phyloP scores from a whole-genome alignment of 371 early-diverging fungal species.

The Funneliformis caledonium region DNA sequence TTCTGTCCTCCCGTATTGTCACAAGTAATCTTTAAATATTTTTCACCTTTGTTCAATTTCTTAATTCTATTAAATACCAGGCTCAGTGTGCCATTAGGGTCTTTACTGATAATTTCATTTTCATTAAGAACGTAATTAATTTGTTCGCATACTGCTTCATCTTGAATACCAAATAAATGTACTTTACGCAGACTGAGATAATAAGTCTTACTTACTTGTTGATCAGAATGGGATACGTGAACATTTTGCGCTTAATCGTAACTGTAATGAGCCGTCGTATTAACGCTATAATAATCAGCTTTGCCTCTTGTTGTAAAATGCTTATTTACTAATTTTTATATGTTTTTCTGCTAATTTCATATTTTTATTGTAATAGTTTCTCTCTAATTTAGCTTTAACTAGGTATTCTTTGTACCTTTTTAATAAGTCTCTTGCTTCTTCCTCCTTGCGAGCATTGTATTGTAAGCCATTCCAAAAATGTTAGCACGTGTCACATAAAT shows the following conservation, averaged over 20 bases:
- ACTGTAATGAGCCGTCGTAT: constrained; percentile 7
- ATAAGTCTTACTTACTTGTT: neutral
- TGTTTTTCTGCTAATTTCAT: neutral
- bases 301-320: neutral
- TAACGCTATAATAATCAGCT: neutral
- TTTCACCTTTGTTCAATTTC: no score
- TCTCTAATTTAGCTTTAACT: neutral
- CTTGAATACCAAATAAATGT: constrained; percentile 28
- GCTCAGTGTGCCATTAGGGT: neutral
- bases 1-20: no score
- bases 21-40: no score
- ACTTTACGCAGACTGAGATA: neutral
- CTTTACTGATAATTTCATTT: neutral
- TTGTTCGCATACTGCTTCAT: constrained; percentile 28
- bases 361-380: neutral
- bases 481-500: constrained; percentile 17
- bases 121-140: constrained; percentile 2
- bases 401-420: neutral
- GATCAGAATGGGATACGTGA: neutral
- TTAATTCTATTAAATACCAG: no score
- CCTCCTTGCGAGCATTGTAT: neutral
- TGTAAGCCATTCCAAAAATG: neutral
- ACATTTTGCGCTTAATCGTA: neutral
- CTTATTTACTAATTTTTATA: neutral
- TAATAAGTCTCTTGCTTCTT: neutral